These are phyloP conservation scores for Serpula lacrymans DNA, from an alignment of 768 basidiomycete species.

Conservation along the genomic window DNA sequence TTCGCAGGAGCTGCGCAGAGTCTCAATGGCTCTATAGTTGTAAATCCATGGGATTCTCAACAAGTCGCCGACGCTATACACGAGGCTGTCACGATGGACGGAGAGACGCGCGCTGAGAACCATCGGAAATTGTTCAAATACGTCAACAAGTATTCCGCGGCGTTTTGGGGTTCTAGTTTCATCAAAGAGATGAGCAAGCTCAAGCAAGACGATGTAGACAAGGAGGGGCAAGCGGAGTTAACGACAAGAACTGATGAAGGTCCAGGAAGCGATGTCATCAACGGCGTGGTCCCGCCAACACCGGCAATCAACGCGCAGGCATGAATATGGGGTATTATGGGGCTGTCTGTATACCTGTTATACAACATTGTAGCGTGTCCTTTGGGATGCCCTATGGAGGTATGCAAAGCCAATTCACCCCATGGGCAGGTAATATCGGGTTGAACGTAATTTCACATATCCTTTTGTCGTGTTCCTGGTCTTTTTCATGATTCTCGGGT, in stretches of 20 bases:
- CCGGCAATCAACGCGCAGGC: slow-evolving; percentile 33
- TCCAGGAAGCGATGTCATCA: slow-evolving; percentile 35
- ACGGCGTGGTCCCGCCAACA: slow-evolving; percentile 33
- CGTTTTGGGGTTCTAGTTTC: slow-evolving; percentile 90
- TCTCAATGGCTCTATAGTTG: slow-evolving; percentile 92
- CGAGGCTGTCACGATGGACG: slow-evolving; percentile 88
- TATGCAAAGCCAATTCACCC: too few relatives aligned
- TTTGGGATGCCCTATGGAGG: background rate
- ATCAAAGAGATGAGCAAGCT: slow-evolving; percentile 80
- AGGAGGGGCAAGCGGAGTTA: slow-evolving; percentile 32
- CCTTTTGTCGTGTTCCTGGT: too few relatives aligned
- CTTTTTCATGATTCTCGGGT: too few relatives aligned
- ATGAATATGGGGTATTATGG: slow-evolving; percentile 20
- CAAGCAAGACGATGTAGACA: slow-evolving; percentile 34
- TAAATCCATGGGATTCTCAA: slow-evolving; percentile 99
- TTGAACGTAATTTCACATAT: too few relatives aligned
- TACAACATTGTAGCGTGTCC: background rate
- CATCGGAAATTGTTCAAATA: slow-evolving; percentile 96
- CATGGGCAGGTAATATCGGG: too few relatives aligned
- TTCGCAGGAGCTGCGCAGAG: slow-evolving; percentile 97
- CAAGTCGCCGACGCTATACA: slow-evolving; percentile 97
- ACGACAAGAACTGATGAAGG: slow-evolving; percentile 33
- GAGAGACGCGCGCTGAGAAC: slow-evolving; percentile 81
- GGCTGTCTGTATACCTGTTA: background rate
- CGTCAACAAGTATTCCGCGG: slow-evolving; percentile 90